phyloP scores from a whole-genome alignment of 1,284 basidiomycete species.

The Malassezia brasiliensis region DNA sequence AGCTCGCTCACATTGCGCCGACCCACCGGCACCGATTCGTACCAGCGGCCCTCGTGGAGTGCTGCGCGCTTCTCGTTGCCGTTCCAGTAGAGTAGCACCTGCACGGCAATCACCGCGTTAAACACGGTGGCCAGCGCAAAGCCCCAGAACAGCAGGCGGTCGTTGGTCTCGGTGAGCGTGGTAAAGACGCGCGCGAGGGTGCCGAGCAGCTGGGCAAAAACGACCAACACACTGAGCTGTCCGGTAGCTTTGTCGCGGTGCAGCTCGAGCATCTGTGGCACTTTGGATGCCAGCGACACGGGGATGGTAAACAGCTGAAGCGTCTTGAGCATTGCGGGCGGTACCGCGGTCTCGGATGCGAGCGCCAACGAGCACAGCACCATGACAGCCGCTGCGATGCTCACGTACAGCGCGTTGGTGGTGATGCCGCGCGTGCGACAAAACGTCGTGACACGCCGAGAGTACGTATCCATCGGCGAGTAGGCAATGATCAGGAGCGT shows the following conservation, averaged over 20 bases:
- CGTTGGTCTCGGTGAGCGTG: slow-evolving; percentile 46
- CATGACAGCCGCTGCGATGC: slow-evolving; percentile 66
- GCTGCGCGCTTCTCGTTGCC: slow-evolving; percentile 7
- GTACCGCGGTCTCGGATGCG: slow-evolving; percentile 27
- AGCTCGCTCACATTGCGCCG: neutral
- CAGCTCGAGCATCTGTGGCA: slow-evolving; percentile 45
- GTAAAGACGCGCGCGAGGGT: slow-evolving; percentile 45
- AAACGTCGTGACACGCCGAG: slow-evolving; percentile 20
- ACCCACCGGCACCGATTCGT: neutral
- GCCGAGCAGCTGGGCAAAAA: slow-evolving; percentile 44
- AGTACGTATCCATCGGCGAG: slow-evolving; percentile 31
- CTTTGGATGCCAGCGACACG: slow-evolving; percentile 42
- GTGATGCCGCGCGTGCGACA: slow-evolving; percentile 9
- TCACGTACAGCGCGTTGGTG: slow-evolving; percentile 19
- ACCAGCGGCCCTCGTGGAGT: slow-evolving; percentile 11
- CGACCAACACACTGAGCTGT: slow-evolving; percentile 44
- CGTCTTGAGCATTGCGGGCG: slow-evolving; percentile 25
- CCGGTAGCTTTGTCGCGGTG: slow-evolving; percentile 38
- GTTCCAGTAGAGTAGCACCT: slow-evolving; percentile 44
- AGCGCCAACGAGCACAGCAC: slow-evolving; percentile 62
- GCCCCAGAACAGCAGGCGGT: slow-evolving; percentile 42
- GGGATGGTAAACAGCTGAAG: slow-evolving; percentile 43
- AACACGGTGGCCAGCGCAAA: slow-evolving; percentile 46
- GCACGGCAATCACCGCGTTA: slow-evolving; percentile 41
- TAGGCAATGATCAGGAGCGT: slow-evolving; percentile 38